Evolutionary conservation across 78 protist genomes (phyloP).

Genomic region (Carpediemonas membranifera): DNA sequence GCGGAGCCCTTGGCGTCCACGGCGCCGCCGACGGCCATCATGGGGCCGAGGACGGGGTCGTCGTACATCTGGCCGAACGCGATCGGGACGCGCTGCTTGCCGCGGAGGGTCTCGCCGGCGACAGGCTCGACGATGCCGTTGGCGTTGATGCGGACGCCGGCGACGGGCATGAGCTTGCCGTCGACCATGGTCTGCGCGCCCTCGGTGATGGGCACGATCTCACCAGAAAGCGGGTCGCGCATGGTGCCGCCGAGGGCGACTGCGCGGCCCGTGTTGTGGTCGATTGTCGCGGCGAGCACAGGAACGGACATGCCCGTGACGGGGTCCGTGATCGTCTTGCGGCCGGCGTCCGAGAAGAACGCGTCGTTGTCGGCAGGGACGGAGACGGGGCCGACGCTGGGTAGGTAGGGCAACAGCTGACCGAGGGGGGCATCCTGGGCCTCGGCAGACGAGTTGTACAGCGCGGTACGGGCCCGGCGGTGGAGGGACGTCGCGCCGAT

Average conservation of each 20-base stretch:
- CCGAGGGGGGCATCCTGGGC: too few relatives aligned
- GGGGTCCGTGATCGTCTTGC: background rate
- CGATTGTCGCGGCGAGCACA: background rate
- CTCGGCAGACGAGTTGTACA: too few relatives aligned
- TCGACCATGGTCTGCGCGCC: background rate
- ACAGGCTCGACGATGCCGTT: background rate
- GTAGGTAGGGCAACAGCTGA: too few relatives aligned
- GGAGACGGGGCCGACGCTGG: too few relatives aligned
- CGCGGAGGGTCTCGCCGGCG: background rate
- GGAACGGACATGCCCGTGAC: background rate
- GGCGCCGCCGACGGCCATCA: too few relatives aligned
- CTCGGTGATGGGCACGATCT: background rate
- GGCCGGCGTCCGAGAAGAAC: too few relatives aligned
- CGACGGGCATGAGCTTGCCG: background rate
- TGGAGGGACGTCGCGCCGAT: too few relatives aligned
- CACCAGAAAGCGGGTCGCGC: background rate
- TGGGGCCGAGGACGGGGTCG: background rate
- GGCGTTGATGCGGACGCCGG: background rate
- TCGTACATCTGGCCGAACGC: background rate
- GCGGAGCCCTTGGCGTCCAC: background rate
- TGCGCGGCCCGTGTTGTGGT: background rate
- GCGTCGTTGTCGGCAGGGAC: too few relatives aligned
- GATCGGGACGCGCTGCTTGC: background rate
- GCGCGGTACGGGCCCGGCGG: too few relatives aligned
- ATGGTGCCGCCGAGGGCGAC: background rate